These are phyloP conservation scores for Sanghuangporus baumii DNA, from an alignment of 1,284 basidiomycete genomes.

Conservation along the genomic window DNA sequence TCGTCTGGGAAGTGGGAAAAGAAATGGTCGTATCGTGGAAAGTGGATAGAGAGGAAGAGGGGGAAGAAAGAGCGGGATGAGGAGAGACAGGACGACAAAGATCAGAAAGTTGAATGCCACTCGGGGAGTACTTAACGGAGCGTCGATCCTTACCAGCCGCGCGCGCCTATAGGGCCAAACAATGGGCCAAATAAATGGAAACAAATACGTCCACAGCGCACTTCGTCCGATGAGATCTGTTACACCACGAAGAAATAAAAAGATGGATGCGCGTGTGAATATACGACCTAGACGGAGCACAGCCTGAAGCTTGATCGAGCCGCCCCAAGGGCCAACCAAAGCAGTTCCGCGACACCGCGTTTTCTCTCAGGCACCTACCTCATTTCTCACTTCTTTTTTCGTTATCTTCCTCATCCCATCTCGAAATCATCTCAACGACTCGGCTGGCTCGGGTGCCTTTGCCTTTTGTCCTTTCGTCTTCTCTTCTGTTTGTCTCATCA, in stretches of 20 bases:
- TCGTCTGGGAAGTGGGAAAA: not conserved
- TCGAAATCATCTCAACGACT: not conserved
- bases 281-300: not conserved
- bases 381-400: not conserved
- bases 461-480: not conserved
- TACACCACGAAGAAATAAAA: not conserved
- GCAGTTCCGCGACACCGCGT: not conserved
- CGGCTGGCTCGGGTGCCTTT: not conserved
- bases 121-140: not conserved
- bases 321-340: not conserved
- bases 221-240: not conserved
- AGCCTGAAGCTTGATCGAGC: not conserved
- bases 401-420: not conserved
- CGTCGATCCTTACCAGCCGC: not conserved
- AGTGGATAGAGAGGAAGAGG: constrained; percentile 1
- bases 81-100: not conserved
- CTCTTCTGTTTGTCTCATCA: not conserved
- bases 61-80: not conserved
- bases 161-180: not conserved
- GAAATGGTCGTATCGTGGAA: not conserved
- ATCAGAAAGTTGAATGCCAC: not conserved
- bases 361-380: not conserved
- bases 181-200: not conserved
- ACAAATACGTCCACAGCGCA: not conserved
- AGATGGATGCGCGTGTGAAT: not conserved